Evolutionary conservation across 352 stramenopile genomes (phyloP).

Genomic region (Phytophthora meadii): DNA sequence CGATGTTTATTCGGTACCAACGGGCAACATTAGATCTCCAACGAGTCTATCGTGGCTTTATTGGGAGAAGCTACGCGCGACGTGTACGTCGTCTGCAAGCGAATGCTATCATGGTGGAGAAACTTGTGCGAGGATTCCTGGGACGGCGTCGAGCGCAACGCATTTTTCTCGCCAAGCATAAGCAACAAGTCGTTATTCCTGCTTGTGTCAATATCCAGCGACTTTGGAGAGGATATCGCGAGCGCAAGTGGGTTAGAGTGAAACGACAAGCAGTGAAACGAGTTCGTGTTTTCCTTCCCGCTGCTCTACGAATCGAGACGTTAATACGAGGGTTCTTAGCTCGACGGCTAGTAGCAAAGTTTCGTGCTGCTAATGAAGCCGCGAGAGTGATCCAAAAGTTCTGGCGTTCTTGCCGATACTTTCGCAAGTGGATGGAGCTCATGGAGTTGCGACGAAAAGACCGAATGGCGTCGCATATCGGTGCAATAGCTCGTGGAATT

Average conservation of each 20-base stretch:
- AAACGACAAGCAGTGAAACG: constrained; percentile 41
- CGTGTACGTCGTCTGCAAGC: constrained; percentile 55
- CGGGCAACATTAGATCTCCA: constrained; percentile 47
- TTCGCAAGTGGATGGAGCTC: constrained; percentile 57
- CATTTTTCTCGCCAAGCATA: constrained; percentile 51
- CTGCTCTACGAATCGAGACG: constrained; percentile 58
- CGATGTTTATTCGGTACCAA: constrained; percentile 35
- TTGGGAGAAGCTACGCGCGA: constrained; percentile 45
- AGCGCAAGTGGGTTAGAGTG: constrained; percentile 32
- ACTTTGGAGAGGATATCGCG: constrained; percentile 57
- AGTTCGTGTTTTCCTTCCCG: constrained; percentile 52
- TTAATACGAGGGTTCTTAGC: constrained; percentile 67
- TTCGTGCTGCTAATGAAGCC: constrained; percentile 36
- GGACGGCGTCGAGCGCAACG: constrained; percentile 49
- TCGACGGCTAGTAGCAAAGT: constrained; percentile 40
- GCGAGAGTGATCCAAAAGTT: constrained; percentile 56
- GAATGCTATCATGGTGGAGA: constrained; percentile 57
- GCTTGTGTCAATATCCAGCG: constrained; percentile 56
- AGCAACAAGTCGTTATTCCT: constrained; percentile 53
- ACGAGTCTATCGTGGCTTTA: constrained; percentile 61
- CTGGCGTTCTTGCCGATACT: constrained; percentile 57
- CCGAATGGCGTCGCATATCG: constrained; percentile 71
- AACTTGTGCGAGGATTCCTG: constrained; percentile 67
- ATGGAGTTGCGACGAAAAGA: constrained; percentile 54
- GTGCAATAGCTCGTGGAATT: constrained; percentile 63